Evolutionary conservation across 1,284 basidiomycete genomes (phyloP), one percentile per base, ranked within the genome.

Genomic region (Anthracocystis walkeri): DNA sequence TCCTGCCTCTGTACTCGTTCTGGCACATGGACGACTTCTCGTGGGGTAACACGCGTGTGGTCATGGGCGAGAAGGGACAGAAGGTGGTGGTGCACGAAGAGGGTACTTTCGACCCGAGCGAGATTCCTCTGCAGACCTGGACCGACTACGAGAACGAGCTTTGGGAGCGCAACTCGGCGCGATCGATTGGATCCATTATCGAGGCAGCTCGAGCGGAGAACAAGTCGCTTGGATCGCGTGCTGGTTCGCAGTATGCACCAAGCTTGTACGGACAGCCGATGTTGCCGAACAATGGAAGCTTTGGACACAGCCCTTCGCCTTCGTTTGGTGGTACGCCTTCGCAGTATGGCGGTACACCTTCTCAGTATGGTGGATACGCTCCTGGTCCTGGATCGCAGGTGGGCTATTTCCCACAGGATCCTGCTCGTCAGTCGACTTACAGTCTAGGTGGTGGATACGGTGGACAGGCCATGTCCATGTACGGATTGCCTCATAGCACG

Each of bases 21-120:
- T 99, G 95, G 96, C 91, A 89, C 78, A 98, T 98, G 95, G 96
- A 98, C 87, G 94, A 97, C 87, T 98, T 98, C 90, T 95, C 93
- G 4, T 86, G 85, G 97, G 97, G 97, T 90, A 89, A 90, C 51
- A 97, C 95, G 21, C 93, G 93, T 90, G 86, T 95, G 71, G 95
- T 99, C 35, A 87, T 97, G 77, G 96, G 95, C 78, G 96, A 99
- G 87, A 90, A 91, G 65, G 96, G 95, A 31, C 94, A 84, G 77
- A 84, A 83, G 87, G 88, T 97, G 77, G 91, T 98, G 74, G 91
- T 98, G 58, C 95, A 98, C 60, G 95, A 97, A 54, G 95, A 98
- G 86, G 93, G 92, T 80, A 98, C 95, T 84, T 92, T 97, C 82
- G 96, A 98, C 73, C 93, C 92, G 11, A 95, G 91, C 31, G 89